Evolutionary conservation across 805 yeast species (phyloP).

Genomic region (Yamadazyma takamatsuzukensis): DNA sequence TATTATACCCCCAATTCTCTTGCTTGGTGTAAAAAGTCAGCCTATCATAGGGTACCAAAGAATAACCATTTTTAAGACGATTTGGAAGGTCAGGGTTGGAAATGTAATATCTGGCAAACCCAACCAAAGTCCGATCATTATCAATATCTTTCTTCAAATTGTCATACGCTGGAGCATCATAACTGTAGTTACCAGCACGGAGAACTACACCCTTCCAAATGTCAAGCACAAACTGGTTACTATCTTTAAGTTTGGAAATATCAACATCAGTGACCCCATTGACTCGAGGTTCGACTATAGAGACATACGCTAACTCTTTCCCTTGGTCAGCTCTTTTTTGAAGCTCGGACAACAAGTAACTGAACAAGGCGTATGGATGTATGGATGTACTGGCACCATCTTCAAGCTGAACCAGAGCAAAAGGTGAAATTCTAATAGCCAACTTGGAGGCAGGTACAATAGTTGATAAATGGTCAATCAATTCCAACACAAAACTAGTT

Average conservation of each 20-base stretch:
- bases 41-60: slow-evolving; percentile 38
- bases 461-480: slow-evolving; percentile 30
- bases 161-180: slow-evolving; percentile 21
- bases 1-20: slow-evolving; percentile 26
- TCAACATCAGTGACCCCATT: slow-evolving; percentile 15
- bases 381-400: slow-evolving; percentile 25
- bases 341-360: slow-evolving; percentile 26
- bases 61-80: slow-evolving; percentile 32
- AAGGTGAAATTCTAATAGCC: slow-evolving; percentile 36
- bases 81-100: slow-evolving; percentile 44
- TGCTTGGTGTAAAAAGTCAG: slow-evolving; percentile 29
- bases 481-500: slow-evolving; percentile 26
- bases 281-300: slow-evolving; percentile 36
- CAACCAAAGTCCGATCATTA: slow-evolving; percentile 40
- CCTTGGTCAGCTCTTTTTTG: slow-evolving; percentile 23
- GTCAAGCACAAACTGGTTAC: slow-evolving; percentile 18
- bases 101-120: slow-evolving; percentile 34
- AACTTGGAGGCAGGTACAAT: slow-evolving; percentile 30
- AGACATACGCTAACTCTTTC: slow-evolving; percentile 31
- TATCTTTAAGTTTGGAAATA: slow-evolving; percentile 13
- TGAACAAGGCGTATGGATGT: slow-evolving; percentile 19
- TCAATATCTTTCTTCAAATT: slow-evolving; percentile 12
- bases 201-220: slow-evolving; percentile 26
- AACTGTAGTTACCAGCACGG: slow-evolving; percentile 18
- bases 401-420: slow-evolving; percentile 30